Evolutionary conservation across 2,329 filamentous ascomycete species (phyloP).

Genomic region (Stromatinia cepivora): DNA sequence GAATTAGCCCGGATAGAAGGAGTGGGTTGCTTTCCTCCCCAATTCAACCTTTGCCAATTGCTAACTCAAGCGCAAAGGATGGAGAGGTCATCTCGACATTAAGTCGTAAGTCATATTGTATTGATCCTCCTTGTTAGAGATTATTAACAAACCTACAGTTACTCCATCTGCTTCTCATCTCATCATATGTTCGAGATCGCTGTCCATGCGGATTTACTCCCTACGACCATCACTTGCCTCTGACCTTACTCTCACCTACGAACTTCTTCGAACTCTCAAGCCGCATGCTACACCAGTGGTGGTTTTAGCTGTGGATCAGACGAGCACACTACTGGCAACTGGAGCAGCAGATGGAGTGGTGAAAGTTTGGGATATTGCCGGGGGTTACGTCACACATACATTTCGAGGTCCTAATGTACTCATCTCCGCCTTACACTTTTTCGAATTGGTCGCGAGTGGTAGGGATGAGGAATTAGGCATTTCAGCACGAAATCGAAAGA

Average conservation of each 20-base stretch:
- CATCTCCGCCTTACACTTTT: constrained; percentile 88
- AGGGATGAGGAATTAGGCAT: constrained; percentile 43
- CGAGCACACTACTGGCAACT: constrained; percentile 86
- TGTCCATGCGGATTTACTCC: constrained; percentile 90
- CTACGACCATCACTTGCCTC: constrained; percentile 60
- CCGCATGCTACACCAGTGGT: constrained; percentile 89
- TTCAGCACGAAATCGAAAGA: constrained; percentile 48
- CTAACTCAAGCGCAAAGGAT: constrained; percentile 54
- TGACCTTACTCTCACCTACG: constrained; percentile 59
- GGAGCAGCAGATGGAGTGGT: constrained; percentile 90
- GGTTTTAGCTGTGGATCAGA: constrained; percentile 79
- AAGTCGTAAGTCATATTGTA: constrained; percentile 50
- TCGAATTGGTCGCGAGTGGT: constrained; percentile 62
- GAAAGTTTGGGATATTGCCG: constrained; percentile 94
- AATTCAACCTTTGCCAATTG: constrained; percentile 23
- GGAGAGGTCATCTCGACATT: constrained; percentile 78
- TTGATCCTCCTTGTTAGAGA: constrained; percentile 17
- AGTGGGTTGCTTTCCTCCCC: constrained; percentile 36
- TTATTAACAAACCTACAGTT: constrained; percentile 52
- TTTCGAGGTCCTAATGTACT: constrained; percentile 92
- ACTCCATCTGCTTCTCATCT: constrained; percentile 87
- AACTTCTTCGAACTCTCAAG: constrained; percentile 78
- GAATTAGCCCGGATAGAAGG: constrained; percentile 87
- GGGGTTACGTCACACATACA: constrained; percentile 90
- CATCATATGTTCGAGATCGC: constrained; percentile 88